phyloP scores from a whole-genome alignment of 495 filamentous ascomycete genomes.

The Penicillium cataractarum region DNA sequence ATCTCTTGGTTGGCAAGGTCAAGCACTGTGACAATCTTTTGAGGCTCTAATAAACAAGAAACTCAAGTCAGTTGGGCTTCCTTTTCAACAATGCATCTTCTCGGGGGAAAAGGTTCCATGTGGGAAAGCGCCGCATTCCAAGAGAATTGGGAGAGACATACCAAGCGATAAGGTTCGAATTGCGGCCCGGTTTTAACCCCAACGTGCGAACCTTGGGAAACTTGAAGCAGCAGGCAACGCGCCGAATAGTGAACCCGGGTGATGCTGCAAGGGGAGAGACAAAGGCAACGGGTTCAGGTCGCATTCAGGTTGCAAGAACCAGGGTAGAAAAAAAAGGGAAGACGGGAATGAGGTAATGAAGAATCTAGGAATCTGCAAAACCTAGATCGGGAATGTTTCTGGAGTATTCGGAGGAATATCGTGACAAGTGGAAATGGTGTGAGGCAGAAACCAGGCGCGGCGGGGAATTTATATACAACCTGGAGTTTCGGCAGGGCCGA shows the following conservation, averaged over 20 bases:
- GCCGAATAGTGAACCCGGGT: constrained; percentile 14
- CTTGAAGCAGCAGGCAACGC: constrained; percentile 23
- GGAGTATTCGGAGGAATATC: not conserved
- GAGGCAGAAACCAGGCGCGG: constrained; percentile 9
- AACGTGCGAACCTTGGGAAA: constrained; percentile 27
- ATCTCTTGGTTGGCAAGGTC: not conserved
- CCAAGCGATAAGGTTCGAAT: constrained; percentile 32
- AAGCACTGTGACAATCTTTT: not conserved
- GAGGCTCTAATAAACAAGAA: constrained; percentile 2
- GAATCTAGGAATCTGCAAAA: not conserved
- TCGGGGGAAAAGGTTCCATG: not conserved
- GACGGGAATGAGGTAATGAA: constrained; percentile 5
- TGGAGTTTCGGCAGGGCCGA: constrained; percentile 6
- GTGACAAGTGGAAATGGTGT: not conserved
- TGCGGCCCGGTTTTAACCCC: constrained; percentile 30
- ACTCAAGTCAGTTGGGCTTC: not conserved
- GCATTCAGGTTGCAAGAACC: constrained; percentile 21
- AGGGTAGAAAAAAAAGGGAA: constrained; percentile 17
- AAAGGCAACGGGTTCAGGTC: not conserved
- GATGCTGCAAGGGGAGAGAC: constrained; percentile 20
- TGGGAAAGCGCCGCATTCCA: not conserved
- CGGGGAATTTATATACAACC: constrained; percentile 17
- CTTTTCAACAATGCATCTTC: not conserved
- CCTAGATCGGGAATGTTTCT: not conserved
- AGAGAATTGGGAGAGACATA: constrained; percentile 9